Conservation (phyloP, 2,329 filamentous ascomycete genomes). For the Monilinia aucupariae region DNA sequence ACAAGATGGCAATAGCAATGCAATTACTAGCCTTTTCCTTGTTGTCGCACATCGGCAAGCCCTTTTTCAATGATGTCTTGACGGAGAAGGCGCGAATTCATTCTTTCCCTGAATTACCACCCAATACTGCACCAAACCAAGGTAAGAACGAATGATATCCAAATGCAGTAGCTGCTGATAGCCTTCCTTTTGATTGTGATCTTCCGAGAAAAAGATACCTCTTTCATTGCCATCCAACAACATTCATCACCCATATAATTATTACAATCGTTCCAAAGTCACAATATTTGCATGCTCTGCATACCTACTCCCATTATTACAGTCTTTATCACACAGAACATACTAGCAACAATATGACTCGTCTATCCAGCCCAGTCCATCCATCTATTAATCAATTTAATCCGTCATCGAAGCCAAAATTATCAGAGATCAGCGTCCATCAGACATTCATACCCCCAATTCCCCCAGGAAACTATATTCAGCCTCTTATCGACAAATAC, state of each 20-base stretch:
- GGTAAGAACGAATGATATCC: neutral
- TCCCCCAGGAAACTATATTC: neutral
- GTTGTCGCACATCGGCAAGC: no score
- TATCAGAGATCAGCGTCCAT: constrained; percentile 2
- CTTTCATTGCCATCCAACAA: neutral
- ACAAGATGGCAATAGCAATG: neutral
- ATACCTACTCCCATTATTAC: neutral
- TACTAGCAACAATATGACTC: neutral
- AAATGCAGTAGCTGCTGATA: neutral
- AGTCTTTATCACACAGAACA: neutral
- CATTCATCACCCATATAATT: neutral
- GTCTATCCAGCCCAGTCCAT: neutral
- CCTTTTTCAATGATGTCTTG: neutral
- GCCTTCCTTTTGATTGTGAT: neutral
- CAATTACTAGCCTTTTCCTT: neutral
- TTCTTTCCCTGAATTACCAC: neutral
- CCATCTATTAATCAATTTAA: neutral
- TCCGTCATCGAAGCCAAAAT: neutral
- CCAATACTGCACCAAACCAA: neutral
- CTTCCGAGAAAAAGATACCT: neutral
- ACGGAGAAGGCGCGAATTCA: neutral
- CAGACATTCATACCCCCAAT: neutral
- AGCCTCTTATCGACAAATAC: neutral
- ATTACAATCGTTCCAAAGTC: neutral
- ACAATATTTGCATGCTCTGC: neutral